Evolutionary conservation across 73 alveolate species (phyloP).

Genomic region (Breviolum minutum): DNA sequence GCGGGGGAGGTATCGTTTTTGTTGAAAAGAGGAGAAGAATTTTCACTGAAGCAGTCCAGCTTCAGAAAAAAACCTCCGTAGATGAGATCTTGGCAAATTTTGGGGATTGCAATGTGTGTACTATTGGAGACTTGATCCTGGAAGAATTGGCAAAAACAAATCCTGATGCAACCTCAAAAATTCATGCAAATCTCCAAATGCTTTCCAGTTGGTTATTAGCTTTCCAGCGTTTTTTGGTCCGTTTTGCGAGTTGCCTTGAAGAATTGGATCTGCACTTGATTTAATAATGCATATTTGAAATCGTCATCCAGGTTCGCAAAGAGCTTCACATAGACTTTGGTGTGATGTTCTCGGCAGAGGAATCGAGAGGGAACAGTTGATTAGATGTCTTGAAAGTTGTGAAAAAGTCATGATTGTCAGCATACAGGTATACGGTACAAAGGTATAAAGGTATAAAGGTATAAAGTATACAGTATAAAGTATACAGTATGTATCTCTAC

Average conservation of each 20-base stretch:
- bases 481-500: too few relatives aligned
- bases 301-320: constrained; percentile 82
- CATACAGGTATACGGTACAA: too few relatives aligned
- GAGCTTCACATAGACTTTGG: constrained; percentile 92
- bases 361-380: neutral
- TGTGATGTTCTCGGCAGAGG: neutral
- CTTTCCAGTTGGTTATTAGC: neutral
- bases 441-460: too few relatives aligned
- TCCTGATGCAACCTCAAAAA: too few relatives aligned
- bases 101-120: neutral
- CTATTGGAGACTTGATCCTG: neutral
- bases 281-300: constrained; percentile 48
- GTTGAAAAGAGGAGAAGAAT: too few relatives aligned
- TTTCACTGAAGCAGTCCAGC: neutral
- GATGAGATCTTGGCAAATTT: neutral
- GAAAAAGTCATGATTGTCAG: too few relatives aligned
- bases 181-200: too few relatives aligned
- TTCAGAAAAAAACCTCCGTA: neutral
- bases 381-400: too few relatives aligned
- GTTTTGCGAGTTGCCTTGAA: neutral
- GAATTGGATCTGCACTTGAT: constrained; percentile 63
- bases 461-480: too few relatives aligned
- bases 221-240: neutral
- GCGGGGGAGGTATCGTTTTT: neutral
- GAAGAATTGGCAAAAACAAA: too few relatives aligned